phyloP scores from a whole-genome alignment of 78 protist species.

The Cavenderia fasciculata region DNA sequence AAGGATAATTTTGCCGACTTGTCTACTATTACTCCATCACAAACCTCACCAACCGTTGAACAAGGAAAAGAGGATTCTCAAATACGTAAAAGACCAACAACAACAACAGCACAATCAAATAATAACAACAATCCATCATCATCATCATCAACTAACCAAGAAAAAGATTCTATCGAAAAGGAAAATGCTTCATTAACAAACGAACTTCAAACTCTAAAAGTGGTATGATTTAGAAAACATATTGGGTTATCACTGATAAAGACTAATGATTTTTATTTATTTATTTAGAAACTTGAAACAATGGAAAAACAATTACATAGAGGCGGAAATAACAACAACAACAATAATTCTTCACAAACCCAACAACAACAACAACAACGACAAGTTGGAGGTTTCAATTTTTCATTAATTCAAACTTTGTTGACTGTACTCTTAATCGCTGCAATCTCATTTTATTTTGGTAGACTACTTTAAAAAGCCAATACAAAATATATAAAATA shows the following conservation, averaged over 20 bases:
- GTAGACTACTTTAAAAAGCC: conserved; percentile 29
- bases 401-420: neutral
- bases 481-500: too few relatives aligned
- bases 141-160: neutral
- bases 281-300: neutral
- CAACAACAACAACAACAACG: neutral
- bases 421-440: neutral
- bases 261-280: neutral
- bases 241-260: neutral
- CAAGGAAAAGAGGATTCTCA: neutral
- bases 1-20: neutral
- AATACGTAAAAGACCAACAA: neutral
- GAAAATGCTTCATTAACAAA: conserved; percentile 15
- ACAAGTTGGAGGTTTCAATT: too few relatives aligned
- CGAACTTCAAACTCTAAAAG: conserved; percentile 13
- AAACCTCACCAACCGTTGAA: neutral
- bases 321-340: neutral
- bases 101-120: neutral
- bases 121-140: neutral
- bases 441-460: conserved; percentile 29
- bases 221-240: neutral
- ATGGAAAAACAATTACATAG: neutral
- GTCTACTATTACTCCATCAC: neutral
- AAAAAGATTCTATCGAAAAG: neutral
- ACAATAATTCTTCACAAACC: neutral